phyloP scores from a whole-genome alignment of 139 green algal genomes.

The Chlamydomonas applanata region DNA sequence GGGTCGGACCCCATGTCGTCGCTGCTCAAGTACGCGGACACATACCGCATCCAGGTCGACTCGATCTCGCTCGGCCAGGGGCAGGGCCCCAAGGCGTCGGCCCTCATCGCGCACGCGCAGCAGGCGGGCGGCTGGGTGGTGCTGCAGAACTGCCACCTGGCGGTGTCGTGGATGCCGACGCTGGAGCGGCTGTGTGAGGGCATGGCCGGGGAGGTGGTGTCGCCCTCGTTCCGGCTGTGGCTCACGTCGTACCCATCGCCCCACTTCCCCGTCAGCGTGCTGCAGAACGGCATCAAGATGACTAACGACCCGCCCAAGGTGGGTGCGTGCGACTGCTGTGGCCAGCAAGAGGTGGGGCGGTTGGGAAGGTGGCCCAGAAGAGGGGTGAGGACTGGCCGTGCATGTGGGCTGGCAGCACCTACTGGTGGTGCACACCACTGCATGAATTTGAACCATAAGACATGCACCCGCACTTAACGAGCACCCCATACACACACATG shows the following conservation, averaged over 20 bases:
- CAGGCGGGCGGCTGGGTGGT: conserved; percentile 70
- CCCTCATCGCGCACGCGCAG: conserved; percentile 58
- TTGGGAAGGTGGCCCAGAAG: too few species aligned
- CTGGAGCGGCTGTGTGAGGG: conserved; percentile 49
- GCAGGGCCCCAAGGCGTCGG: conserved; percentile 75
- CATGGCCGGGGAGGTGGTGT: not conserved
- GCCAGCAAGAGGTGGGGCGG: not conserved
- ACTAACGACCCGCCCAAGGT: conserved; percentile 75
- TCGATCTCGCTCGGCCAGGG: conserved; percentile 69
- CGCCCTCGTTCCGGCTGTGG: conserved; percentile 63
- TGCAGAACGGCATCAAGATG: conserved; percentile 81
- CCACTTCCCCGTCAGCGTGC: conserved; percentile 65
- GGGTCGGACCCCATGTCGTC: conserved; percentile 45
- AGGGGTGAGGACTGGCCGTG: too few species aligned
- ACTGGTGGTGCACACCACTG: too few species aligned
- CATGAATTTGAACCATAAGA: too few species aligned
- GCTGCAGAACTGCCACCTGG: conserved; percentile 83
- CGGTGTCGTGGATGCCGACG: conserved; percentile 68
- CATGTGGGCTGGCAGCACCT: too few species aligned
- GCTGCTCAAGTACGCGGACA: conserved; percentile 64
- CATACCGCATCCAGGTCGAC: conserved; percentile 37
- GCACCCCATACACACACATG: too few species aligned
- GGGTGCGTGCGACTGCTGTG: not conserved
- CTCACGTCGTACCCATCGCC: conserved; percentile 65
- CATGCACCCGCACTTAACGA: too few species aligned